These are phyloP conservation scores for Talaromyces adpressus DNA, from an alignment of 495 filamentous ascomycete species.

Conservation along the genomic window DNA sequence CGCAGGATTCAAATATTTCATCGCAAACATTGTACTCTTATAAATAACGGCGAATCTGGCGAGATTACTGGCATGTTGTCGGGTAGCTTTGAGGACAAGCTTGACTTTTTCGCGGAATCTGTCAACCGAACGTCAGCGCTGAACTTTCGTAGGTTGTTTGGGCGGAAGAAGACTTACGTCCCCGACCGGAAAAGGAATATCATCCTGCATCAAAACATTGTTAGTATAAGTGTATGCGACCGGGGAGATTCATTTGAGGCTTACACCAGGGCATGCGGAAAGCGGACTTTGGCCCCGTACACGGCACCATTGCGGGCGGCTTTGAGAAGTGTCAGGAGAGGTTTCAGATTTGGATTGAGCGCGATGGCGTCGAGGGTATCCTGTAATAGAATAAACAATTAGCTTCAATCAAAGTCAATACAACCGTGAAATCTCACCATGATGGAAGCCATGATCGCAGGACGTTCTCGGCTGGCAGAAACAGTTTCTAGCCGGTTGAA, in stretches of 20 bases:
- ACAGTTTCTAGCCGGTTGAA: background rate
- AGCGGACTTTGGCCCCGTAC: conserved; percentile 96
- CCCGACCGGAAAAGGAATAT: conserved; percentile 90
- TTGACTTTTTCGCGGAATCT: conserved; percentile 71
- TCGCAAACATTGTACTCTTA: conserved; percentile 67
- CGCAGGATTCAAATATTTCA: conserved; percentile 56
- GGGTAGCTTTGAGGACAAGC: conserved; percentile 78
- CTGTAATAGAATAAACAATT: background rate
- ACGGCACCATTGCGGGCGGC: conserved; percentile 92
- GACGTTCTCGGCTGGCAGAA: background rate
- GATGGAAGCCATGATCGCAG: conserved; percentile 8
- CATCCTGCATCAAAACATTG: conserved; percentile 51
- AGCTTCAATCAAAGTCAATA: background rate
- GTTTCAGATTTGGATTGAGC: conserved; percentile 76
- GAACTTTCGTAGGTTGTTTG: background rate
- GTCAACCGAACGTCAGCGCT: conserved; percentile 6
- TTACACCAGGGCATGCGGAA: conserved; percentile 94
- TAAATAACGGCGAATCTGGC: conserved; percentile 85
- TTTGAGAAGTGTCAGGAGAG: conserved; percentile 77
- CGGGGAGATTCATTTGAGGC: conserved; percentile 9
- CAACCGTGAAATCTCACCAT: background rate
- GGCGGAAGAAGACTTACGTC: conserved; percentile 48
- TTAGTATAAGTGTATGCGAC: background rate
- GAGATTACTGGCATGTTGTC: conserved; percentile 85
- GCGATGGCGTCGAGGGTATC: conserved; percentile 55